Evolutionary conservation across 129 eudicot genomes (phyloP).

Genomic region (Daucus carota): DNA sequence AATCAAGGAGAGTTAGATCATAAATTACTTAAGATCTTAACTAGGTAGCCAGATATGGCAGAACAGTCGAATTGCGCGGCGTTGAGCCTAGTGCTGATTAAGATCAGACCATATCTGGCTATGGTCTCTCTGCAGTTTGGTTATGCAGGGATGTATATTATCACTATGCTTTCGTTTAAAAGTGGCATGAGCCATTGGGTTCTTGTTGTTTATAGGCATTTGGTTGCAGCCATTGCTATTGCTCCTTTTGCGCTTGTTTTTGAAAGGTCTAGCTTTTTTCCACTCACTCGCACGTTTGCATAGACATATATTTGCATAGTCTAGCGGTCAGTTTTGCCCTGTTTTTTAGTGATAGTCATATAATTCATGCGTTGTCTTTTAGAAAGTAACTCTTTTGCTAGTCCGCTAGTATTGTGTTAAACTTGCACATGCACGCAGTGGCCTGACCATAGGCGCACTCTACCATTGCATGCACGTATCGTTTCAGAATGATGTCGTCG

Average conservation of each 20-base stretch:
- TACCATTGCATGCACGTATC: no score
- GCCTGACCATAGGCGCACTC: no score
- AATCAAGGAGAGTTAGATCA: neutral
- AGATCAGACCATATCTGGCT: slow-evolving; percentile 16
- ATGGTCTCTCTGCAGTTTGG: slow-evolving; percentile 28
- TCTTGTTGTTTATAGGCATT: slow-evolving; percentile 27
- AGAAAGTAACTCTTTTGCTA: no score
- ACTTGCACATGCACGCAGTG: no score
- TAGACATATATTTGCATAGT: neutral
- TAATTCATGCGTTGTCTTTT: no score
- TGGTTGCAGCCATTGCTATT: slow-evolving; percentile 17
- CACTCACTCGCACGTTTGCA: neutral
- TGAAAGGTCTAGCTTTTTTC: slow-evolving; percentile 20
- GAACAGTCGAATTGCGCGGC: neutral
- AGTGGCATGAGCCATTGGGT: slow-evolving; percentile 31
- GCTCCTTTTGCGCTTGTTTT: slow-evolving; percentile 28
- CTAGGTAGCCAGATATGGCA: slow-evolving; percentile 1
- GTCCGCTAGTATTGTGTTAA: no score
- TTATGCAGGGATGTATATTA: slow-evolving; percentile 26
- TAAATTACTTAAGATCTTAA: neutral
- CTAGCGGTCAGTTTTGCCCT: no score
- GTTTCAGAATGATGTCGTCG: no score
- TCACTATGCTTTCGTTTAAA: slow-evolving; percentile 22
- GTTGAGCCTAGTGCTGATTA: neutral
- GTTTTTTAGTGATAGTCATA: no score